A percentile compares a stretch with the other conserved stretches of the same genome.
Evolutionary conservation across 306 rosid species (phyloP).

Genomic region (Abrus precatorius): DNA sequence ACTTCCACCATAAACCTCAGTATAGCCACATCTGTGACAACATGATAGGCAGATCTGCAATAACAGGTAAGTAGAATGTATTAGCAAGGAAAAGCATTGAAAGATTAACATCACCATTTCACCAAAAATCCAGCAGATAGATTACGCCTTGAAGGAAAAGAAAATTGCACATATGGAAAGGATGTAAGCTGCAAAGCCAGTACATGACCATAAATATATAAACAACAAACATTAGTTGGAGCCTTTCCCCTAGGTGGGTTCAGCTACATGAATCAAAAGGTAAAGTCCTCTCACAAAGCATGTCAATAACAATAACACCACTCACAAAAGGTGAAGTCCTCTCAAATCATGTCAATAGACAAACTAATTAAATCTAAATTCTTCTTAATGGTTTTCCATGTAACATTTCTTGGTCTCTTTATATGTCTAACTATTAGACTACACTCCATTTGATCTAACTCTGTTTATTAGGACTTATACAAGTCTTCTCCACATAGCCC

Average conservation of each 20-base stretch:
- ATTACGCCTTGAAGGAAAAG: slow-evolving; percentile 18
- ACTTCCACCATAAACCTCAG: slow-evolving; percentile 99
- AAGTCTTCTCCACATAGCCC: neutral
- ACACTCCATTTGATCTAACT: neutral
- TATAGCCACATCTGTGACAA: slow-evolving; percentile 91
- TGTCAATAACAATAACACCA: neutral
- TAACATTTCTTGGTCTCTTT: neutral
- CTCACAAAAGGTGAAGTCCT: neutral
- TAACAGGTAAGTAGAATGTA: slow-evolving; percentile 46
- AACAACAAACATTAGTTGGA: neutral
- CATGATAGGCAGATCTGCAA: slow-evolving; percentile 90
- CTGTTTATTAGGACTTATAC: neutral
- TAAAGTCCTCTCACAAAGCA: neutral
- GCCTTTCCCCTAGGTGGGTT: neutral
- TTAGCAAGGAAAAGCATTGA: slow-evolving; percentile 17
- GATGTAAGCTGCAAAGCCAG: slow-evolving; percentile 29
- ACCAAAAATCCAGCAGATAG: slow-evolving; percentile 29
- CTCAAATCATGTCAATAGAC: neutral
- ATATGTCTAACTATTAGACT: neutral
- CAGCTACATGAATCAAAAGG: slow-evolving; percentile 16
- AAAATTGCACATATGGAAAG: slow-evolving; percentile 32
- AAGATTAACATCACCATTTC: slow-evolving; percentile 26
- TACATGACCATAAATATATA: slow-evolving; percentile 7
- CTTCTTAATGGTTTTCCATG: neutral
- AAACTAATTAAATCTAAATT: slow-evolving; percentile 23